Evolutionary conservation across 225 moss, liverwort and hornwort species (phyloP), one percentile per base, ranked within the genome.

Genomic region (Sphagnum tenellum): DNA sequence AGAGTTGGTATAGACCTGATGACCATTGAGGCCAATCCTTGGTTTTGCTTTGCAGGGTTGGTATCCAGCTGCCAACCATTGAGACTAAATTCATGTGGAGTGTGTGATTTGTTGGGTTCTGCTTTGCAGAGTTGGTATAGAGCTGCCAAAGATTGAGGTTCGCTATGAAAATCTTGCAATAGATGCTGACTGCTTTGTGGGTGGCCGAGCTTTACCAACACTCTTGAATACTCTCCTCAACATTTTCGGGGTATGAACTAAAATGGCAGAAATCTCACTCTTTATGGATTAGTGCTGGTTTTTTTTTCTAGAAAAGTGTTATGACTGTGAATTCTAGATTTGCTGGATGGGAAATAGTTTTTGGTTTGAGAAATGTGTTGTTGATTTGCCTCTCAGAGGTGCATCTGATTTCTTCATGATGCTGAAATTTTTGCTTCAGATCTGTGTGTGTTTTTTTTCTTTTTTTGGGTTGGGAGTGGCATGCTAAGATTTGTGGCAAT

Each of bases 131-230:
- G 59, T 60, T 6, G 59, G 59, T 5, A 60, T 60, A 60, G 59
- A 14, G 7, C 6, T 60, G 7, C 59, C 59, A 6, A 60, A 1
- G n/a, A 45, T 60, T 1, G 59, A 60, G 59, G 59, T 60, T 12
- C 59, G 2, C 6, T 60, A 60, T 45, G 59, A 60, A 45, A 45
- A 60, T 60, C 12, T 60, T 6, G 12, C 1, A 14, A 12, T 60
- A 60, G n/a, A 60, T 13, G 59, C 59, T 12, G 59, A 60, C 14
- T 14, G 13, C 7, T n/a, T 5, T 7, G 14, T 60, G 7, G 59
- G 59, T 6, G 59, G 59, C 59, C 7, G 59, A 60, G 59, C 64
- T 64, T 46, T 64, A 8, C 44, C 49, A 8, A 47, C 64, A 7
- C 4, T 64, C 13, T 52, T 6, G 52, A 52, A 52, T 9, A 0